These are phyloP conservation scores for Smallanthus sonchifolius DNA, from an alignment of 129 eudicot species.

Conservation along the genomic window DNA sequence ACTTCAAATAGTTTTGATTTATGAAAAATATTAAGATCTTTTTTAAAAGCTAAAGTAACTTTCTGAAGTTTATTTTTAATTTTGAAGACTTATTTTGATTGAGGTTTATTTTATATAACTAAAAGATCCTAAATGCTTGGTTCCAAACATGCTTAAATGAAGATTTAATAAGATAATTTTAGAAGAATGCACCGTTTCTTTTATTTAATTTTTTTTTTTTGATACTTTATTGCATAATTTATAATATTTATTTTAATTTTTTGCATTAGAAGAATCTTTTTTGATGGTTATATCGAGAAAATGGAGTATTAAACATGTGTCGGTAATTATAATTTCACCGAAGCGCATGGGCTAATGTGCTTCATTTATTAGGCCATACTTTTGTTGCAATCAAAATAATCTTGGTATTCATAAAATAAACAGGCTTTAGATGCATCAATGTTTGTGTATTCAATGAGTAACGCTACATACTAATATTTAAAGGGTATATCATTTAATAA, in stretches of 20 bases:
- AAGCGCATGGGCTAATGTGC: slow-evolving; percentile 26
- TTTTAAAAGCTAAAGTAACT: neutral
- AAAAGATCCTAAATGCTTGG: neutral
- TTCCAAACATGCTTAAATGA: neutral
- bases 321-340: neutral
- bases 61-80: neutral
- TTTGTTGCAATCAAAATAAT: slow-evolving; percentile 8
- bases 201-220: too few species aligned
- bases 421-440: neutral
- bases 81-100: too few species aligned
- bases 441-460: slow-evolving; percentile 7
- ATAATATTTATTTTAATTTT: neutral
- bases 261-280: neutral
- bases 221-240: too few species aligned
- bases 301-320: slow-evolving; percentile 8
- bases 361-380: slow-evolving; percentile 27
- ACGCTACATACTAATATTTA: neutral
- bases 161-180: too few species aligned
- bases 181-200: too few species aligned
- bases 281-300: neutral
- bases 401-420: slow-evolving; percentile 20
- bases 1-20: too few species aligned
- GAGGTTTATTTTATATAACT: neutral
- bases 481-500: neutral
- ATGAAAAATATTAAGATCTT: too few species aligned